These are phyloP conservation scores for Coemansia sp. DNA, from an alignment of 192 early-diverging fungal species.

Conservation along the genomic window DNA sequence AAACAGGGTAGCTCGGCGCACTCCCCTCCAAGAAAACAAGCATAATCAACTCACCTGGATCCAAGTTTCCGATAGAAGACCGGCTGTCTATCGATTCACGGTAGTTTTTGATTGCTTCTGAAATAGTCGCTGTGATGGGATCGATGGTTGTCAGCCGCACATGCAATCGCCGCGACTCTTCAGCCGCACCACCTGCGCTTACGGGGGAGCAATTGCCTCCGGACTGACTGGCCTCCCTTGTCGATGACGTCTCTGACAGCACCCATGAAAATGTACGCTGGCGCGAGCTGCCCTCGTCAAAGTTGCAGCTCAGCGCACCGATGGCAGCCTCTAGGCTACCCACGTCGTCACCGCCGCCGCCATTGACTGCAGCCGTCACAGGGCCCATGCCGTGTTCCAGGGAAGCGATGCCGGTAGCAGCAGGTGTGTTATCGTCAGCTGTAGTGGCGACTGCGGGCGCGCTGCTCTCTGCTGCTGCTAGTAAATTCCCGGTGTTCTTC, in stretches of 20 bases:
- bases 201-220: no score
- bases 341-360: neutral
- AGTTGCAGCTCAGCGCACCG: conserved; percentile 14
- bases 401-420: no score
- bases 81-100: neutral
- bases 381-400: no score
- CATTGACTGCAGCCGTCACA: no score
- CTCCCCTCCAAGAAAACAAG: no score
- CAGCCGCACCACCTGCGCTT: neutral
- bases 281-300: conserved; percentile 17
- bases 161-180: conserved; percentile 16
- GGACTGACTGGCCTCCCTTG: conserved; percentile 3
- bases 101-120: neutral
- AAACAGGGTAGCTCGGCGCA: no score
- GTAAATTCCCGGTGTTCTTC: conserved; percentile 1
- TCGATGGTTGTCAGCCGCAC: conserved; percentile 44
- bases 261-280: conserved; percentile 42
- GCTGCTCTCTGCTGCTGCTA: neutral
- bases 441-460: neutral
- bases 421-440: neutral
- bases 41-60: conserved; percentile 49
- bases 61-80: neutral
- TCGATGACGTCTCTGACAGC: conserved; percentile 21
- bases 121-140: conserved; percentile 35
- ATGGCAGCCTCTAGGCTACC: conserved; percentile 1